Percentiles rank a stretch among this genome's conserved stretches.
Evolutionary conservation across 2,329 filamentous ascomycete genomes (phyloP).

Genomic region (Fonsecaea nubica): DNA sequence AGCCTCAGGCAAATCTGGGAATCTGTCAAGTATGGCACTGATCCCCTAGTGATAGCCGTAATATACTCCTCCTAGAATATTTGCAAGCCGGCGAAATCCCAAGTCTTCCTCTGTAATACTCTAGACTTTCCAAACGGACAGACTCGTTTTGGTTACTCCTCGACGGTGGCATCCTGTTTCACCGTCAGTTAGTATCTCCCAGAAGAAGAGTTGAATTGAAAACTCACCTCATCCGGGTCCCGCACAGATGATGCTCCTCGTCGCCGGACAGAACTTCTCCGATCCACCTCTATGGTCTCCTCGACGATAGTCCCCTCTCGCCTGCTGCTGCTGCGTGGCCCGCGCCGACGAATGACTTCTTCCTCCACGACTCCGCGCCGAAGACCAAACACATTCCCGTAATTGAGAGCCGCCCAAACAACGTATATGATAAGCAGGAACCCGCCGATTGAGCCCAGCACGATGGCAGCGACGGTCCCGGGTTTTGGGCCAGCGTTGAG

Average conservation of each 20-base stretch:
- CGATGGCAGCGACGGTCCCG: slow-evolving; percentile 53
- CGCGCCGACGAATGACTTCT: slow-evolving; percentile 9
- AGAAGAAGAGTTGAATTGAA: not conserved
- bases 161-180: not conserved
- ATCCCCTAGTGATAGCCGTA: not conserved
- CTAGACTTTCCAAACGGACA: not conserved
- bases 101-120: not conserved
- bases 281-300: slow-evolving; percentile 2
- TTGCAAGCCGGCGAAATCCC: not conserved
- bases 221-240: not conserved
- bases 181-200: not conserved
- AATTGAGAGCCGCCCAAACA: slow-evolving; percentile 39
- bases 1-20: not conserved
- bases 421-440: slow-evolving; percentile 62
- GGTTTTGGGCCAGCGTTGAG: slow-evolving; percentile 59
- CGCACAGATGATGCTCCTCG: slow-evolving; percentile 1
- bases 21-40: not conserved
- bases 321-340: slow-evolving; percentile 5
- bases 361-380: slow-evolving; percentile 3
- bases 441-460: slow-evolving; percentile 55
- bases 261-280: slow-evolving; percentile 4
- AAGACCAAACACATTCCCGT: slow-evolving; percentile 4
- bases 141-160: not conserved
- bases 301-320: slow-evolving; percentile 1
- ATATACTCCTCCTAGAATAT: not conserved